Base-by-base conservation (phyloP, 495 filamentous ascomycete genomes). In the Poronia punctata region DNA sequence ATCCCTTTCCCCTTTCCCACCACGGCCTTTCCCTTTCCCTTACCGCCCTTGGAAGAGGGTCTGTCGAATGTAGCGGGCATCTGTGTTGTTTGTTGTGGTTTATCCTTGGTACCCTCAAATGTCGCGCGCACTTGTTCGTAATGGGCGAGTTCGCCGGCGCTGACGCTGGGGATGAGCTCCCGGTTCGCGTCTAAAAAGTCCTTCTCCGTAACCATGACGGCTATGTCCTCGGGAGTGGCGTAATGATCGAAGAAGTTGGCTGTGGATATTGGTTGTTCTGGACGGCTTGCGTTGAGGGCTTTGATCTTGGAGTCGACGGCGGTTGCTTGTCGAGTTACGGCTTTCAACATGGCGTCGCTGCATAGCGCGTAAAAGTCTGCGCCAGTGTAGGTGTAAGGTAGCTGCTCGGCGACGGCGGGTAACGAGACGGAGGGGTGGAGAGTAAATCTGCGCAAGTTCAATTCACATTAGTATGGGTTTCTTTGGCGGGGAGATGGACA, bases 341-440 rank as follows among this genome's bases (percentile, higher is more conserved):
- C 92, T 61, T 97, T 98, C 35, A 98, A 80, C 93, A 98, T 97
- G 24, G 92, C 86, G 62, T 98, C 92, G 10, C 88, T 95, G 65
- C 89, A 95, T 27, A 98, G 72, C 1, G 92, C 92, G 59, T 98
- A 98, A 49, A 98, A 76, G 62, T 98, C 92, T 29, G 92, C 92
- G 51, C 92, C 92, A 0, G 92, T 97, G 61, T 95, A 98, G 4
- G 92, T 98, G 61, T 96, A 87, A 18, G 93, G 93, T 9, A 98
- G 73, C 3, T 67, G 68, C 22, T 87, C 77, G 5, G 92, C 82
- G 17, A 97, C 77, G 3, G 74, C 65, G 6, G 67, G 60, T 1
- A 98, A 78, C 5, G 87, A 90, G 26, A 95, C 66, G 7, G 77
- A 65, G 0, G 84, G 83, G 49, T 82, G 64, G 36, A 97, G 79